Evolutionary conservation across 208 protist species (phyloP).

Genomic region (Acanthamoeba rhysodes): DNA sequence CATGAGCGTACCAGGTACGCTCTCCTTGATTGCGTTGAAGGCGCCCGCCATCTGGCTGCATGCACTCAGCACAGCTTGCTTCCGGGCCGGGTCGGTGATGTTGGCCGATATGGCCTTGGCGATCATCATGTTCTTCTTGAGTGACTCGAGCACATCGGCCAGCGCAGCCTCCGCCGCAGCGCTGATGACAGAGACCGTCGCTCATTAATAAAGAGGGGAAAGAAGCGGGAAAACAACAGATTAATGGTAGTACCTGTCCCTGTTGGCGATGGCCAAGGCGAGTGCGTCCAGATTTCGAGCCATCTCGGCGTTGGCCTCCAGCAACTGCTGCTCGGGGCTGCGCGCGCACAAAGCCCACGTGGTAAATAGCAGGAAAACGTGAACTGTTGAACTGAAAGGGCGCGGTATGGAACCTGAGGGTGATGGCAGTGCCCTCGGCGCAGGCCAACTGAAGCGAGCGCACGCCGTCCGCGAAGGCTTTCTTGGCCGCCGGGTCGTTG

Average conservation of each 20-base stretch:
- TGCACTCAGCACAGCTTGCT: slow-evolving; percentile 6
- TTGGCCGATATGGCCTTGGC: slow-evolving; percentile 46
- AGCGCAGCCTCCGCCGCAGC: slow-evolving; percentile 2
- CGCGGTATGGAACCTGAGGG: not conserved
- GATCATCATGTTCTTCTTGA: slow-evolving; percentile 61
- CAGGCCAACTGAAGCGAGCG: not conserved
- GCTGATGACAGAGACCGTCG: not conserved
- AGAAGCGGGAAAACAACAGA: too few relatives aligned
- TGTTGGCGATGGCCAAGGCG: not conserved
- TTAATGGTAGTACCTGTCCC: slow-evolving; percentile 8
- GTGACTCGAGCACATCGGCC: slow-evolving; percentile 34
- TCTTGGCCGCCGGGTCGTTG: not conserved
- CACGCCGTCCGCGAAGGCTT: not conserved
- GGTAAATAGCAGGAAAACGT: too few relatives aligned
- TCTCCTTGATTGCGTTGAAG: slow-evolving; percentile 47
- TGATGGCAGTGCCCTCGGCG: not conserved
- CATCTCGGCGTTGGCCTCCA: slow-evolving; percentile 59
- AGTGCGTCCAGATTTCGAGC: not conserved
- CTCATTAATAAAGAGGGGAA: not conserved
- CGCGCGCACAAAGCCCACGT: not conserved
- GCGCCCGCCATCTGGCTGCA: slow-evolving; percentile 27
- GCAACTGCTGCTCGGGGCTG: slow-evolving; percentile 34
- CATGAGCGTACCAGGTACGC: not conserved
- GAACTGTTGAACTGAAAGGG: too few relatives aligned
- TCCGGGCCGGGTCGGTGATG: slow-evolving; percentile 1